Evolutionary conservation across 164 flowering plant genomes (phyloP).

Genomic region (Platanus orientalis): DNA sequence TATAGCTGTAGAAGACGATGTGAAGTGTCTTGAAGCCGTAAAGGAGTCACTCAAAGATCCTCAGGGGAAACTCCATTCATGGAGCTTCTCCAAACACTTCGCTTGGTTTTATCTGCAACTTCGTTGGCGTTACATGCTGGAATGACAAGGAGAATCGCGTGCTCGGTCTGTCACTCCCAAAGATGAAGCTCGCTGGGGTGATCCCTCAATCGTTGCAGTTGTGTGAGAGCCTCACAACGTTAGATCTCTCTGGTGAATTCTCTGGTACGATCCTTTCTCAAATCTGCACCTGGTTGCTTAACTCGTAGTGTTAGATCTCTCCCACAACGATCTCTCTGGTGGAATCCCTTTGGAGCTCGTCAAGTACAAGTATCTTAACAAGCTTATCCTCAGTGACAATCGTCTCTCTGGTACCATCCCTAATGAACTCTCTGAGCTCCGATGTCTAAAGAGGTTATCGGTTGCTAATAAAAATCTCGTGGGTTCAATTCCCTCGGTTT

Average conservation of each 20-base stretch:
- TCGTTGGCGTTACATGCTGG: constrained; percentile 40
- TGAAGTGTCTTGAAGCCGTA: constrained; percentile 26
- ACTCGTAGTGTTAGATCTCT: constrained; percentile 30
- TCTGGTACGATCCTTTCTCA: constrained; percentile 31
- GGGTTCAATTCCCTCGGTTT: constrained; percentile 23
- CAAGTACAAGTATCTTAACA: constrained; percentile 31
- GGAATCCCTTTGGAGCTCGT: constrained; percentile 28
- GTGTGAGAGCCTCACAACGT: constrained; percentile 25
- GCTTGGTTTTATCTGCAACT: constrained; percentile 24
- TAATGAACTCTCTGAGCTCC: neutral
- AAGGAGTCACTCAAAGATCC: constrained; percentile 27
- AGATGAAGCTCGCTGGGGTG: constrained; percentile 20
- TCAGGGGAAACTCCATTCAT: constrained; percentile 15
- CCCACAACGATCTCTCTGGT: constrained; percentile 29
- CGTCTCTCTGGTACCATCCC: neutral
- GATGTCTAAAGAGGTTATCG: constrained; percentile 2
- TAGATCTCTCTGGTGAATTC: constrained; percentile 27
- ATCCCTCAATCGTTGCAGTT: constrained; percentile 25
- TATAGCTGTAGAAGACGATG: constrained; percentile 29
- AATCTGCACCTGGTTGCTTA: constrained; percentile 33
- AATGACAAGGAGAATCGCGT: constrained; percentile 32
- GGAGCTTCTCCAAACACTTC: constrained; percentile 31
- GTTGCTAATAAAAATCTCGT: too few species aligned
- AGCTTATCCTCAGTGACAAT: constrained; percentile 23
- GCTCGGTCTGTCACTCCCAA: constrained; percentile 22